Conservation (phyloP, 1,284 basidiomycete species). For the Abortiporus biennis region DNA sequence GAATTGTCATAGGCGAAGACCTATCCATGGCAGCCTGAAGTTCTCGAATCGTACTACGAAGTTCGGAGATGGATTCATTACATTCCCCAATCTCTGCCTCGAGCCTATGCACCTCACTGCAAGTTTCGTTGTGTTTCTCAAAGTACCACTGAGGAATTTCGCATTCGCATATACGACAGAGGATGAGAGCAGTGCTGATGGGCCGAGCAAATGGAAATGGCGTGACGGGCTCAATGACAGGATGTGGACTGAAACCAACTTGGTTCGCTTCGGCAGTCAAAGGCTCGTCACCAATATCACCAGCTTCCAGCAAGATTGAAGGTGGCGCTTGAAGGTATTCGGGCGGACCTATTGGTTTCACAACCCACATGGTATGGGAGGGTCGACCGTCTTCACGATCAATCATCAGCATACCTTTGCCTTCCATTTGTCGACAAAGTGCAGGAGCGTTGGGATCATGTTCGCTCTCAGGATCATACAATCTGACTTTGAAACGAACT, state of each 20-base stretch:
- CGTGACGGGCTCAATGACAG: slow-evolving; percentile 41
- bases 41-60: slow-evolving; percentile 78
- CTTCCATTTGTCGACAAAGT: slow-evolving; percentile 88
- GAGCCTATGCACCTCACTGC: slow-evolving; percentile 92
- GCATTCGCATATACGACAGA: slow-evolving; percentile 98
- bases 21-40: slow-evolving; percentile 61
- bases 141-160: slow-evolving; percentile 99
- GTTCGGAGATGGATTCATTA: slow-evolving; percentile 89
- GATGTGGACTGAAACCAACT: slow-evolving; percentile 23
- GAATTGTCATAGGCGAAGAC: slow-evolving; percentile 50
- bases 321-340: slow-evolving; percentile 59
- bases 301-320: slow-evolving; percentile 48
- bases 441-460: slow-evolving; percentile 44
- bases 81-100: slow-evolving; percentile 93
- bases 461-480: slow-evolving; percentile 52
- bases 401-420: slow-evolving; percentile 98
- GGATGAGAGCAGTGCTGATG: slow-evolving; percentile 80
- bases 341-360: slow-evolving; percentile 77
- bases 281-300: slow-evolving; percentile 45
- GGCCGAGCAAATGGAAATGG: slow-evolving; percentile 71
- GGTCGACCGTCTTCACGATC: slow-evolving; percentile 82
- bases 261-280: slow-evolving; percentile 28
- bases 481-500: slow-evolving; percentile 81
- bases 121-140: slow-evolving; percentile 99
- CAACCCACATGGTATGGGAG: slow-evolving; percentile 99